Conservation (phyloP, 305 asterid genomes). For the Withania somnifera region DNA sequence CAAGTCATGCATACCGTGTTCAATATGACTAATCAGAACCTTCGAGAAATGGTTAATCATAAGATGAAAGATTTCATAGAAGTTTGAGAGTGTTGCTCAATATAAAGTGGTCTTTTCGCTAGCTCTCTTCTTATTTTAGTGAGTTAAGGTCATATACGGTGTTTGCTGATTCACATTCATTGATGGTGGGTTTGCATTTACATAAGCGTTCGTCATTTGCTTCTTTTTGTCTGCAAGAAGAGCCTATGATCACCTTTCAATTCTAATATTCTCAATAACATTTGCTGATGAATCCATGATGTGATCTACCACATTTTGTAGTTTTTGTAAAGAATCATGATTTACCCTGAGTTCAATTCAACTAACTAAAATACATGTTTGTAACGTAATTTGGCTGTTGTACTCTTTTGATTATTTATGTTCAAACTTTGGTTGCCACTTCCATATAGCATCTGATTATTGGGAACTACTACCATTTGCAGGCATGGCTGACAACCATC, state of each 20-base stretch:
- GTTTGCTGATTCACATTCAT: neutral
- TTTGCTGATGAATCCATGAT: neutral
- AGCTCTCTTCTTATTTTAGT: neutral
- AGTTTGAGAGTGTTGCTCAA: neutral
- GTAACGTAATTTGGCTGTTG: neutral
- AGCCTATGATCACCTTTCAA: neutral
- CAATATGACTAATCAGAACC: neutral
- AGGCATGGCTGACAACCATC: conserved; percentile 64
- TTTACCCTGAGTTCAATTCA: neutral
- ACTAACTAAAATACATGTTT: neutral
- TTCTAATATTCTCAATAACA: neutral
- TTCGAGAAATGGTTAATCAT: neutral
- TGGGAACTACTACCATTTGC: neutral
- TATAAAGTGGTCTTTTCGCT: neutral
- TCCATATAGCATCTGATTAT: neutral
- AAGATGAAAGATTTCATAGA: neutral
- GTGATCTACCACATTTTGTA: neutral
- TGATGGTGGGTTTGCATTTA: neutral
- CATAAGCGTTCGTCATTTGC: neutral
- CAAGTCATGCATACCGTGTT: neutral
- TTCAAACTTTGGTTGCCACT: neutral
- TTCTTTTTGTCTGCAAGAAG: neutral
- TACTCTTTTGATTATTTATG: neutral
- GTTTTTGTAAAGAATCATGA: neutral
- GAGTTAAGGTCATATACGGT: neutral